Percentiles rank a stretch among this genome's conserved stretches.
phyloP scores from a whole-genome alignment of 1,139 yeast genomes.

The Debaryomyces psychrophilus region DNA sequence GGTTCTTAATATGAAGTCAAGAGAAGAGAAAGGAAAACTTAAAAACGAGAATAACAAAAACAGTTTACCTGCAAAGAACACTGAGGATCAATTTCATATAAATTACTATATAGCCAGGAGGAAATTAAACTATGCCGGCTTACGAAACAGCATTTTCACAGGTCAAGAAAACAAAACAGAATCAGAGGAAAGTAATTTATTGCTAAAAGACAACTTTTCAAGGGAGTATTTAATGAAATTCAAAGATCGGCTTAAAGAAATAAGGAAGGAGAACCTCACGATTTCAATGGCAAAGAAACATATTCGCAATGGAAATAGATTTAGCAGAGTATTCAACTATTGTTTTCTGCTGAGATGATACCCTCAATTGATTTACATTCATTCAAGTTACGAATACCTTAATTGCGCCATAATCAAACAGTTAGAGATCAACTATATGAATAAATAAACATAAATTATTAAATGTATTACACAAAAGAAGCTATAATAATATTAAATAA shows the following conservation, averaged over 20 bases:
- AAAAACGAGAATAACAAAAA: neutral
- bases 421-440: neutral
- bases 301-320: constrained; percentile 1
- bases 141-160: neutral
- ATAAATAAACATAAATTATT: constrained; percentile 1
- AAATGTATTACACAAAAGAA: neutral
- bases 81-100: neutral
- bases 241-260: constrained; percentile 5
- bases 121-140: neutral
- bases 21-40: neutral
- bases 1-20: neutral
- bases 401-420: neutral
- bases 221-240: neutral
- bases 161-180: neutral
- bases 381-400: neutral
- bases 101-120: neutral
- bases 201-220: neutral
- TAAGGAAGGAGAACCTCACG: constrained; percentile 1
- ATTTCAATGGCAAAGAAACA: neutral
- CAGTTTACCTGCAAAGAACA: neutral
- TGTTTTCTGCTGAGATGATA: constrained; percentile 3
- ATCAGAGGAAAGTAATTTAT: neutral
- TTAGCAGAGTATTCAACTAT: constrained; percentile 7
- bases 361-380: neutral
- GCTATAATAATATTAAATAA: neutral